phyloP scores from a whole-genome alignment of 768 basidiomycete species.

The Rhodotorula taiwanensis region DNA sequence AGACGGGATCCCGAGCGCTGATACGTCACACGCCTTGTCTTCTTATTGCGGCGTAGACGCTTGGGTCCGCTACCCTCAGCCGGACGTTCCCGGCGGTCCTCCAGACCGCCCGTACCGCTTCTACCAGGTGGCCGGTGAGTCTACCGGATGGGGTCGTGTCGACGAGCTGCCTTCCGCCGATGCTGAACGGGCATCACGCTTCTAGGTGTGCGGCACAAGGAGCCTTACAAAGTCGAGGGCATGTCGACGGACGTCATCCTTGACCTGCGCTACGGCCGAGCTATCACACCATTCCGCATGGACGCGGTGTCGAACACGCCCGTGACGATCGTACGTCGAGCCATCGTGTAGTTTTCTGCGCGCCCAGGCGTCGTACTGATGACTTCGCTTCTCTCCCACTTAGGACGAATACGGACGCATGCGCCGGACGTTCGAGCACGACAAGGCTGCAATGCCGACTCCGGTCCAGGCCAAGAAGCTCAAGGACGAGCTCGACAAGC shows the following conservation, averaged over 20 bases:
- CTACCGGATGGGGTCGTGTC: too few relatives aligned
- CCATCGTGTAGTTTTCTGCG: too few relatives aligned
- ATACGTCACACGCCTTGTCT: conserved; percentile 2
- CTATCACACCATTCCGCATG: conserved; percentile 60
- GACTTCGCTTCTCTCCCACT: not conserved
- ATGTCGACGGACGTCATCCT: conserved; percentile 54
- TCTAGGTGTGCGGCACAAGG: not conserved
- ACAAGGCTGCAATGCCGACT: conserved; percentile 62
- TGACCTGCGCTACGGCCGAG: conserved; percentile 69
- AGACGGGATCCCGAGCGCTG: too few relatives aligned
- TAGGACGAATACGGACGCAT: conserved; percentile 72
- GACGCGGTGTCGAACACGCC: conserved; percentile 75
- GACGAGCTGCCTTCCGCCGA: too few relatives aligned
- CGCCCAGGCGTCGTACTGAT: not conserved
- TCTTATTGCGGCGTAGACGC: conserved; percentile 51
- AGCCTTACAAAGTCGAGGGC: conserved; percentile 32
- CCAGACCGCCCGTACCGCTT: conserved; percentile 66
- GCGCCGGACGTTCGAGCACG: conserved; percentile 47
- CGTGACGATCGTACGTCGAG: conserved; percentile 56
- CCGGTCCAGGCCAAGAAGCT: conserved; percentile 8
- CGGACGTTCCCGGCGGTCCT: conserved; percentile 51
- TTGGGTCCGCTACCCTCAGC: conserved; percentile 79
- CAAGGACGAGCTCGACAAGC: conserved; percentile 43
- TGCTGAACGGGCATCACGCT: too few relatives aligned
- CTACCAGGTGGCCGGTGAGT: conserved; percentile 65